Percentiles rank a stretch among this genome's conserved stretches.
Conservation (phyloP, 805 yeast species). For the Saccharomycopsis sp. region DNA sequence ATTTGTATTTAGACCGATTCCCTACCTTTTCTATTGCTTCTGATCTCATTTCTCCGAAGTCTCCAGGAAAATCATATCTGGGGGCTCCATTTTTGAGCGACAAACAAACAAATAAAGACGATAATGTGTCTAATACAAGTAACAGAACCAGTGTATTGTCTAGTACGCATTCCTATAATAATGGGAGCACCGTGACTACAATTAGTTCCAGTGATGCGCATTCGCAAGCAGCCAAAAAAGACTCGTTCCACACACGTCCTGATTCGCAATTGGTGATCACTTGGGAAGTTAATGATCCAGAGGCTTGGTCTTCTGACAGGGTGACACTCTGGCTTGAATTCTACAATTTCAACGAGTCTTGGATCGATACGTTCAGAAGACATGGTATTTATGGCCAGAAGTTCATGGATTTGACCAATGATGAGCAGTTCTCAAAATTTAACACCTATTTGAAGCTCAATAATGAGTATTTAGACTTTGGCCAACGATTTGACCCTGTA, state of each 20-base stretch:
- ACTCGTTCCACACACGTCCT: slow-evolving; percentile 7
- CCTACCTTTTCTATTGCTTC: slow-evolving; percentile 18
- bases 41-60: slow-evolving; percentile 16
- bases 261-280: slow-evolving; percentile 22
- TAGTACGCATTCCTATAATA: neutral
- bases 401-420: slow-evolving; percentile 62
- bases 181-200: neutral
- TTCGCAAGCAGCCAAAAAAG: slow-evolving; percentile 6
- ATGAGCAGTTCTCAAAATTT: slow-evolving; percentile 46
- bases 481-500: slow-evolving; percentile 22
- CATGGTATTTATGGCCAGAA: slow-evolving; percentile 54
- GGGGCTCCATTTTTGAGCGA: neutral
- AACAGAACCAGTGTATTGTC: neutral
- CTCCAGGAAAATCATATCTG: slow-evolving; percentile 7
- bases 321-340: slow-evolving; percentile 61
- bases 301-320: slow-evolving; percentile 66
- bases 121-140: neutral
- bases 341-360: slow-evolving; percentile 63
- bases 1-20: slow-evolving; percentile 19
- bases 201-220: neutral
- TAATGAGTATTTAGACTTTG: slow-evolving; percentile 20
- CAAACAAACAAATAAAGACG: neutral
- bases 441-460: slow-evolving; percentile 28
- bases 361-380: slow-evolving; percentile 61
- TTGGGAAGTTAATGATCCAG: slow-evolving; percentile 48